Conservation (phyloP, 116 monocot genomes). For the Iris pallida region DNA sequence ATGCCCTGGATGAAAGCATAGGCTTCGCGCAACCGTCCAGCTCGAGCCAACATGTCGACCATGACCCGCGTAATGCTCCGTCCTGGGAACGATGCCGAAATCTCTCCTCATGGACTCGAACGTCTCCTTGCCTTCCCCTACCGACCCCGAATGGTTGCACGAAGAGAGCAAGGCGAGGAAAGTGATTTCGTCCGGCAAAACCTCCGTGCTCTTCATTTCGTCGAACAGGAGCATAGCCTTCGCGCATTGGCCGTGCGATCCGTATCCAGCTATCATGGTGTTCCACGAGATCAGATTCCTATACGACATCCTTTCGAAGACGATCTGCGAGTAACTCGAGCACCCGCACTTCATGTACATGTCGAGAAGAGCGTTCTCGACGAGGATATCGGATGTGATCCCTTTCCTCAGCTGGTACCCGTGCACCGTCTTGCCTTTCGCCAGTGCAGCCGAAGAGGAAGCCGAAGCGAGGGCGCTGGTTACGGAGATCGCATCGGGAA, state of each 20-base stretch:
- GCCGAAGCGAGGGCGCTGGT: slow-evolving; percentile 33
- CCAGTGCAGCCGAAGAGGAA: slow-evolving; percentile 22
- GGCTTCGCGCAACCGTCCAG: slow-evolving; percentile 36
- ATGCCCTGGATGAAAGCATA: slow-evolving; percentile 25
- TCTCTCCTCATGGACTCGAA: slow-evolving; percentile 23
- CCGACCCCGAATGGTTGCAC: slow-evolving; percentile 43
- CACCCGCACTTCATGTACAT: slow-evolving; percentile 58
- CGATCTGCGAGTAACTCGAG: slow-evolving; percentile 17
- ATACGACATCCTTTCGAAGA: slow-evolving; percentile 27
- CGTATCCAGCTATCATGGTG: slow-evolving; percentile 45
- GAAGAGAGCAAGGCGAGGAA: slow-evolving; percentile 49
- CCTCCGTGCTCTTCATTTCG: slow-evolving; percentile 25
- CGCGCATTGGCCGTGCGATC: slow-evolving; percentile 31
- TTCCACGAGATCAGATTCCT: slow-evolving; percentile 33
- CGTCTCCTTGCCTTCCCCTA: slow-evolving; percentile 27
- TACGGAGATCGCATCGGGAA: slow-evolving; percentile 36
- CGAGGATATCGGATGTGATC: slow-evolving; percentile 10
- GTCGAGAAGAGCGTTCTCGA: slow-evolving; percentile 39
- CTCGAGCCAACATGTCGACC: slow-evolving; percentile 41
- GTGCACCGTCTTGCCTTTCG: slow-evolving; percentile 47
- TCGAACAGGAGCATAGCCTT: slow-evolving; percentile 36
- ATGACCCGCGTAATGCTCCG: slow-evolving; percentile 39
- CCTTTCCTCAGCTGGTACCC: slow-evolving; percentile 36
- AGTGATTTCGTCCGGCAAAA: slow-evolving; percentile 30
- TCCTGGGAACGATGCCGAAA: slow-evolving; percentile 28